Percentiles rank a stretch among this genome's conserved stretches.
These are phyloP conservation scores for Deinandra increscens DNA, from an alignment of 129 eudicot genomes.

Conservation along the genomic window DNA sequence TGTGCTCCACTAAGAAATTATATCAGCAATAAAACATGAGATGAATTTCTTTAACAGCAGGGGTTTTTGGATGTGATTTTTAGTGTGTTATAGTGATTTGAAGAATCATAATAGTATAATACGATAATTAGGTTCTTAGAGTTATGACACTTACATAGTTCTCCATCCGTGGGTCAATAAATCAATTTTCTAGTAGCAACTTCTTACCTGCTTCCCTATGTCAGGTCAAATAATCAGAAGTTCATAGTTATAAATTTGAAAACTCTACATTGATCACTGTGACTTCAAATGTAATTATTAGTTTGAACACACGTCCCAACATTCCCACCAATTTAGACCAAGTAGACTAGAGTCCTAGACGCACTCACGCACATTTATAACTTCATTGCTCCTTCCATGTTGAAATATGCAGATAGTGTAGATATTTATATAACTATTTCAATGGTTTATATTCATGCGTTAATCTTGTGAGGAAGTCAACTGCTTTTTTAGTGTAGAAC, in stretches of 20 bases:
- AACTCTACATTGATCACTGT: not conserved
- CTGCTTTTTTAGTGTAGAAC: not conserved
- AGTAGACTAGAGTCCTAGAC: not conserved
- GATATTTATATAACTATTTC: not conserved
- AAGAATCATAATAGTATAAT: not conserved
- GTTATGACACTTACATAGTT: not conserved
- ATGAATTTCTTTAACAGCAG: not conserved
- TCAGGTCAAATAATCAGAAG: not conserved
- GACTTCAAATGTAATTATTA: not conserved
- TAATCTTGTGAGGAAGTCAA: not conserved
- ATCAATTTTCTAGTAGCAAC: not conserved
- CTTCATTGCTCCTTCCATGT: not conserved
- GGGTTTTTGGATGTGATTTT: not conserved
- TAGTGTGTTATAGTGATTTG: not conserved
- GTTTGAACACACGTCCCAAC: not conserved
- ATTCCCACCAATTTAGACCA: not conserved
- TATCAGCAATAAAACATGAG: not conserved
- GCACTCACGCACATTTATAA: not conserved
- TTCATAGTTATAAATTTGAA: not conserved
- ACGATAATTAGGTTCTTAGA: not conserved
- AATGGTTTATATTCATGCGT: not conserved
- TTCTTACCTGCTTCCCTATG: not conserved
- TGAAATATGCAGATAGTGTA: not conserved
- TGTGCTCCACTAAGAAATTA: constrained; percentile 2
- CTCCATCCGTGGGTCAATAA: not conserved